Base-by-base conservation (phyloP, 768 basidiomycete genomes). In the Psilocybe tampanensis region DNA sequence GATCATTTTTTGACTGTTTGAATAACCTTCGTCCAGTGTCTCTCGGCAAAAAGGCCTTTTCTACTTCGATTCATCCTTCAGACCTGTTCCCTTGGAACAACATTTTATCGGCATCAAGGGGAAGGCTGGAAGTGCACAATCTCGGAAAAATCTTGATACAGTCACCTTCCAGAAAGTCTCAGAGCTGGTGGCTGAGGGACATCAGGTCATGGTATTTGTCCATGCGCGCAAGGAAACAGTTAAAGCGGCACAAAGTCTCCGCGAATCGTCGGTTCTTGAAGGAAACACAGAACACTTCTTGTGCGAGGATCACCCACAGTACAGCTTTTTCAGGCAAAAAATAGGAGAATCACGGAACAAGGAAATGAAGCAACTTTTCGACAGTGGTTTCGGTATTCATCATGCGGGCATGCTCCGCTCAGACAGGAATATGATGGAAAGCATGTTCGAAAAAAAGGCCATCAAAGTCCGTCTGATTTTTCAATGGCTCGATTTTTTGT, bases 151-250 rank as follows among this genome's bases (percentile, higher is more conserved):
- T 64, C 79, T 98, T 50, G 97, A 99, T 70, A 76, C 77, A 22
- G 93, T 94, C 22, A 88, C 92, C 1, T 98, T 90, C 64, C 81
- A 95, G 64, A 98, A 96, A 74, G 94, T 98, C 18, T 82, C 89
- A 2, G 89, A 91, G 32, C 78, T 98, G 6, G 92, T 98, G 24
- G 80, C 75, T n/a, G 83, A 87, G 63, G 97, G 95, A 2, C 97
- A 99, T 74, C 97, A 98, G 71, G 94, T 97, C 58, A 98, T 99
- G 95, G 95, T 99, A 0, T 99, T 99, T 66, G 97, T 99, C 8
- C 97, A 99, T 71, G 94, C 97, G 13, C 84, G 97, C 26, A 98
- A 97, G 74, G 97, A 98, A 68, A 99, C 97, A 0, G 97, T 98
- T 51, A 97, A 96, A 68, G 85, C 92, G 0, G 95, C 95, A 0